A percentile compares a stretch with the other conserved stretches of the same genome.
Conservation (phyloP, 2,329 filamentous ascomycete genomes). For the Cryphonectria nitschkei region DNA sequence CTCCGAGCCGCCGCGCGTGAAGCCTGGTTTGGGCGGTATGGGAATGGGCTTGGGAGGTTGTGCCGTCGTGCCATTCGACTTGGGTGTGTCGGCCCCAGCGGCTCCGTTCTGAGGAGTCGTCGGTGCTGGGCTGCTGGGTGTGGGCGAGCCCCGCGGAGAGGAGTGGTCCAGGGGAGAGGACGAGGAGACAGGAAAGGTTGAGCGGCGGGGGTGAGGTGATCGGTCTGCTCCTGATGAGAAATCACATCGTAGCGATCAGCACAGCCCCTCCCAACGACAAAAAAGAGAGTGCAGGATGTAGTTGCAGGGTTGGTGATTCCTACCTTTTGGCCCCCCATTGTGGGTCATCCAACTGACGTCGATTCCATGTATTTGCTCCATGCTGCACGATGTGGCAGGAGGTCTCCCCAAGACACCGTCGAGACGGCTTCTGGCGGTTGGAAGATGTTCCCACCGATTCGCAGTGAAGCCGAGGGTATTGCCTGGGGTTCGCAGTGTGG, state of each 20-base stretch:
- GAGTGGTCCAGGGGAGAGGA: constrained; percentile 25
- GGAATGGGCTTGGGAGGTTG: constrained; percentile 35
- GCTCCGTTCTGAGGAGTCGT: constrained; percentile 26
- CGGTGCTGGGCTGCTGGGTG: constrained; percentile 22
- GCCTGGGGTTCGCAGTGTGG: not conserved
- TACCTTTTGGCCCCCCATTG: constrained; percentile 76
- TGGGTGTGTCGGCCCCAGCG: constrained; percentile 19
- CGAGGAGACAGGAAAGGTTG: constrained; percentile 31
- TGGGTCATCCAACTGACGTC: constrained; percentile 91
- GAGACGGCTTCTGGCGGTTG: not conserved
- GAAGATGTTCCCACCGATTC: not conserved
- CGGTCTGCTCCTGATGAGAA: constrained; percentile 26
- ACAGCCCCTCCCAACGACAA: not conserved
- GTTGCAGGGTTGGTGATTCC: constrained; percentile 37
- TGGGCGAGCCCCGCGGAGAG: constrained; percentile 30
- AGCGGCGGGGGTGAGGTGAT: constrained; percentile 25
- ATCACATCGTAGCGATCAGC: constrained; percentile 13
- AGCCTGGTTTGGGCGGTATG: constrained; percentile 36
- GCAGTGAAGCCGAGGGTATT: not conserved
- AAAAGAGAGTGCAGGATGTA: not conserved
- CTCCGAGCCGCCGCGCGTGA: constrained; percentile 39
- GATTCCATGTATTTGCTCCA: constrained; percentile 81
- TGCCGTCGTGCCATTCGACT: constrained; percentile 11
- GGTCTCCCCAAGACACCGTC: not conserved
- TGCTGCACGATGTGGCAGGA: constrained; percentile 43